A percentile compares a stretch with the other conserved stretches of the same genome.
These are phyloP conservation scores for Camelina neglecta DNA, from an alignment of 345 rosid genomes.

Conservation along the genomic window DNA sequence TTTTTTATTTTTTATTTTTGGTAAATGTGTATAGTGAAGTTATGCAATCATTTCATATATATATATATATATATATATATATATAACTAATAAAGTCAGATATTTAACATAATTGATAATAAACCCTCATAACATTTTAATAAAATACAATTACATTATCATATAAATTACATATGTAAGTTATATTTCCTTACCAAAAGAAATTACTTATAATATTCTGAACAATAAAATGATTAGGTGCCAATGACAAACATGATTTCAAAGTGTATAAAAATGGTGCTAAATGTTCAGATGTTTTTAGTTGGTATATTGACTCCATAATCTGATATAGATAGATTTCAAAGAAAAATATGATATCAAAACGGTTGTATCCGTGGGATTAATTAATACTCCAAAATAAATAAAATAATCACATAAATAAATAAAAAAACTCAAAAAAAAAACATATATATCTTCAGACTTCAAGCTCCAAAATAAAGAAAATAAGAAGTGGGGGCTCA, in stretches of 20 bases:
- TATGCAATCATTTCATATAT: too few species aligned
- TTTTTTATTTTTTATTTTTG: background rate
- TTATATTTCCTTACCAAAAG: too few species aligned
- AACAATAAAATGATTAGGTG: background rate
- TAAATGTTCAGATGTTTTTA: conserved; percentile 9
- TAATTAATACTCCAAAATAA: background rate
- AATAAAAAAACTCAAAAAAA: background rate
- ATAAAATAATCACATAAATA: background rate
- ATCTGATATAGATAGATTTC: conserved; percentile 6
- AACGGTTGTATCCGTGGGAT: conserved; percentile 32
- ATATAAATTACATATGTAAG: background rate
- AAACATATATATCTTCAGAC: conserved; percentile 10
- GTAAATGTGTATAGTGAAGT: background rate
- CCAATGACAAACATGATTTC: background rate
- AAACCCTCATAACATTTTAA: background rate
- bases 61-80: background rate
- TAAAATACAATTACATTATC: background rate
- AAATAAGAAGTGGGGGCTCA: conserved; percentile 42
- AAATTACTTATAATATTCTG: too few species aligned
- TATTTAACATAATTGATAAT: background rate
- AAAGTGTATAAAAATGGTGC: background rate
- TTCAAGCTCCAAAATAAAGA: background rate
- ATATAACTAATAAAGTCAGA: background rate
- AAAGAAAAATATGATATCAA: background rate
- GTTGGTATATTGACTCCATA: conserved; percentile 32